A percentile compares a stretch with the other conserved stretches of the same genome.
Conservation (phyloP, 345 rosid species). For the Camelina laxa region DNA sequence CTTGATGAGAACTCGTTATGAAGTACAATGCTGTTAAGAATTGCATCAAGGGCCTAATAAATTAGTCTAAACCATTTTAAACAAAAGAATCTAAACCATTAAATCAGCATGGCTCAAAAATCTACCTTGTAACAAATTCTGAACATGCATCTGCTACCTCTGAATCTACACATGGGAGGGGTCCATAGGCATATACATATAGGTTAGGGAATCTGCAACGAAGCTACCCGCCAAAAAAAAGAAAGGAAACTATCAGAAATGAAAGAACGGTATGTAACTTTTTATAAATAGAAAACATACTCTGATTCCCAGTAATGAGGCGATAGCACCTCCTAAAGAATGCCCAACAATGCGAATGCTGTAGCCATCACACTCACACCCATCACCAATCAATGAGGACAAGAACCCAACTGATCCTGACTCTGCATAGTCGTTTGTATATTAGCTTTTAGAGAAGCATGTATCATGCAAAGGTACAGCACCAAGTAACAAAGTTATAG, state of each 20-base stretch:
- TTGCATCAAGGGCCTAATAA: slow-evolving; percentile 40
- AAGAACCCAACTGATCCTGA: slow-evolving; percentile 59
- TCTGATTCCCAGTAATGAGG: slow-evolving; percentile 80
- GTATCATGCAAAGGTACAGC: background rate
- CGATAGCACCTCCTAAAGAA: slow-evolving; percentile 93
- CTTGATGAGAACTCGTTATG: slow-evolving; percentile 89
- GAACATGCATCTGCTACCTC: slow-evolving; percentile 81
- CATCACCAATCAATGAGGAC: slow-evolving; percentile 78
- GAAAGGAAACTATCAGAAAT: slow-evolving; percentile 16
- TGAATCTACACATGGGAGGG: slow-evolving; percentile 86
- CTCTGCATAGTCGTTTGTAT: slow-evolving; percentile 43
- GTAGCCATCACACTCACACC: slow-evolving; percentile 94
- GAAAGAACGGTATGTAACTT: background rate
- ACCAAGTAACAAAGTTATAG: background rate
- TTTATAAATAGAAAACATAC: slow-evolving; percentile 48
- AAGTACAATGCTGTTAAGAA: slow-evolving; percentile 74
- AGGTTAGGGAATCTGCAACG: slow-evolving; percentile 63
- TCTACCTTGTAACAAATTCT: slow-evolving; percentile 80
- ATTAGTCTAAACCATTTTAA: background rate
- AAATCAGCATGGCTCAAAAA: slow-evolving; percentile 11
- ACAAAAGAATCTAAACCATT: background rate
- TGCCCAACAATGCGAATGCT: slow-evolving; percentile 77
- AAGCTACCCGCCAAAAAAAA: slow-evolving; percentile 49
- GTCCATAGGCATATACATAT: slow-evolving; percentile 79
- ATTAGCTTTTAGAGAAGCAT: slow-evolving; percentile 16